A percentile compares a stretch with the other conserved stretches of the same genome.
phyloP scores from a whole-genome alignment of 1,284 basidiomycete species.

The Coriolopsis trogii region DNA sequence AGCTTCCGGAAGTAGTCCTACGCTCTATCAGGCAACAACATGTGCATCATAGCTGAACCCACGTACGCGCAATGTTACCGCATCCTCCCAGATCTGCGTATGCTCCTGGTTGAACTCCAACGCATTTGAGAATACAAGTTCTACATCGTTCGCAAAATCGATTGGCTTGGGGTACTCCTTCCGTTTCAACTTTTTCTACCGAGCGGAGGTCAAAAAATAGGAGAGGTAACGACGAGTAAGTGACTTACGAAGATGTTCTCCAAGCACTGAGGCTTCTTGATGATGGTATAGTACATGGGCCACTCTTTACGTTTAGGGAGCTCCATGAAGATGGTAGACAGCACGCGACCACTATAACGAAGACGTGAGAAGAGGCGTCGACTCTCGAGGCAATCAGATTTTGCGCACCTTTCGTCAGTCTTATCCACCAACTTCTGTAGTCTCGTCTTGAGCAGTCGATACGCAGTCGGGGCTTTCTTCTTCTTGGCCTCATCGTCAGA shows the following conservation, averaged over 20 bases:
- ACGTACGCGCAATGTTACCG: slow-evolving; percentile 61
- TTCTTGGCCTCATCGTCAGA: slow-evolving; percentile 42
- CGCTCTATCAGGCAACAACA: neutral
- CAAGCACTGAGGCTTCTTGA: slow-evolving; percentile 83
- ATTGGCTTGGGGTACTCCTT: slow-evolving; percentile 69
- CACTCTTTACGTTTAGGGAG: slow-evolving; percentile 81
- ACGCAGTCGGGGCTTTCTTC: slow-evolving; percentile 63
- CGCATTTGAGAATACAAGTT: slow-evolving; percentile 92
- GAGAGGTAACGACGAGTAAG: neutral
- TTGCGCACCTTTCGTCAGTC: slow-evolving; percentile 62
- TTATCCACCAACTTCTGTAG: slow-evolving; percentile 73
- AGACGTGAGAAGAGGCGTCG: neutral
- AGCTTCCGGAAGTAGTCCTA: slow-evolving; percentile 72
- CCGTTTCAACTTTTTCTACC: slow-evolving; percentile 73
- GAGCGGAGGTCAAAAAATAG: neutral
- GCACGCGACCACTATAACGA: slow-evolving; percentile 59
- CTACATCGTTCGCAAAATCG: slow-evolving; percentile 85
- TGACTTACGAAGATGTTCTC: slow-evolving; percentile 75
- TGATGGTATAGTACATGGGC: slow-evolving; percentile 85
- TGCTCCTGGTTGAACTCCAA: slow-evolving; percentile 80
- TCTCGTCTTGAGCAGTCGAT: slow-evolving; percentile 61
- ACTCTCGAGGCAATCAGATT: neutral
- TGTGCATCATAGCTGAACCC: neutral
- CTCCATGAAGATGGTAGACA: slow-evolving; percentile 82
- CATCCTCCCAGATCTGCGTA: slow-evolving; percentile 78